phyloP scores from a whole-genome alignment of 2,329 filamentous ascomycete genomes.

The Thielaviopsis cerberus region DNA sequence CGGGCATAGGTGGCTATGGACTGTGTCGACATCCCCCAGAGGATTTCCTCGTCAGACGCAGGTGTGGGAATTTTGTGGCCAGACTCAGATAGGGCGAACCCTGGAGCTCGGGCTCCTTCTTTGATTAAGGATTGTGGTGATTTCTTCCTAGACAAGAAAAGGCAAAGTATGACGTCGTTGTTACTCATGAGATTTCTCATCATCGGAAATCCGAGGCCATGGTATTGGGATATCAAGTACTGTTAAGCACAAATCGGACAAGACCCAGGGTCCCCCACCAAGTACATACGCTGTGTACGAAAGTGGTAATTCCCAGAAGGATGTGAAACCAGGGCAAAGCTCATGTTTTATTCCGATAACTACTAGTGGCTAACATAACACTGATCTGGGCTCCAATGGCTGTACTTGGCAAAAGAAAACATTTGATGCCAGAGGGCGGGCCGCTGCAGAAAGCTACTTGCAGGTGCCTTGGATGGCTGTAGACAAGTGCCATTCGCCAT shows the following conservation, averaged over 20 bases:
- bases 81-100: background rate
- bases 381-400: too few relatives aligned
- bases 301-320: background rate
- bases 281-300: background rate
- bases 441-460: background rate
- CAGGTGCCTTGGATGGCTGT: background rate
- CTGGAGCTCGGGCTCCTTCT: background rate
- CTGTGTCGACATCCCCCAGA: background rate
- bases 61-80: background rate
- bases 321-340: background rate
- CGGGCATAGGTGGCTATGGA: background rate
- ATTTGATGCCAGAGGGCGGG: background rate
- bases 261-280: slow-evolving; percentile 2
- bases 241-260: background rate
- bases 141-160: background rate
- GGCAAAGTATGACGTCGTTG: background rate
- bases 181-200: background rate
- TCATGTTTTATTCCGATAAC: background rate
- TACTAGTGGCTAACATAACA: background rate
- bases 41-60: background rate
- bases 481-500: background rate
- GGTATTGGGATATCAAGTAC: background rate
- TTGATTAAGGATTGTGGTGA: background rate
- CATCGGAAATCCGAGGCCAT: background rate
- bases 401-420: background rate